A percentile compares a stretch with the other conserved stretches of the same genome.
phyloP scores from a whole-genome alignment of 2,329 filamentous ascomycete species.

The Fonsecaea nubica region DNA sequence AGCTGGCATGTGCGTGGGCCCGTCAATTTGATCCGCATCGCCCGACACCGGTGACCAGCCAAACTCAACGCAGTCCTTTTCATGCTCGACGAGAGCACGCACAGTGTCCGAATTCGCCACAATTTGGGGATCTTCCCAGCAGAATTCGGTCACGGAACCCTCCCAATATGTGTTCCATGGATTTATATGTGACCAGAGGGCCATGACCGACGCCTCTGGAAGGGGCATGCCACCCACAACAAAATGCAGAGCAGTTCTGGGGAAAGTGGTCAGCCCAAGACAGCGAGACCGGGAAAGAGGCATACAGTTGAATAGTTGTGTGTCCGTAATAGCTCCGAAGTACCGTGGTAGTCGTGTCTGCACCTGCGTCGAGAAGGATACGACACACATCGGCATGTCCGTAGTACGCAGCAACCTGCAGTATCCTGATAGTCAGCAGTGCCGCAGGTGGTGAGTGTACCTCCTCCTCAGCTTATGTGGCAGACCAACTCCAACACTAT shows the following conservation, averaged over 20 bases:
- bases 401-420: not conserved
- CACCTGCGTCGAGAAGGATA: conserved; percentile 4
- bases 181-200: not conserved
- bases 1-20: not conserved
- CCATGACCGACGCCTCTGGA: not conserved
- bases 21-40: not conserved
- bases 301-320: not conserved
- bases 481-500: not conserved
- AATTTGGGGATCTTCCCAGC: not conserved
- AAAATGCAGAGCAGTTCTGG: conserved; percentile 1
- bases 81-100: conserved; percentile 1
- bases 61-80: not conserved
- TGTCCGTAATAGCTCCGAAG: not conserved
- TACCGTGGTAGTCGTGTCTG: not conserved
- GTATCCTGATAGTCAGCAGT: not conserved
- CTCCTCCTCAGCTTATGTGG: not conserved
- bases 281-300: not conserved
- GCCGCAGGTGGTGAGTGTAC: not conserved
- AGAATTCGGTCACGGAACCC: not conserved
- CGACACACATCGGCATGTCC: not conserved
- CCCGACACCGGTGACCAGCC: not conserved
- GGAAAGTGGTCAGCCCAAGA: not conserved
- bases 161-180: not conserved
- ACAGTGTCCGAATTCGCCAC: not conserved
- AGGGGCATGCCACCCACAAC: not conserved